Evolutionary conservation across 306 rosid species (phyloP).

Genomic region (Cicer judaicum): DNA sequence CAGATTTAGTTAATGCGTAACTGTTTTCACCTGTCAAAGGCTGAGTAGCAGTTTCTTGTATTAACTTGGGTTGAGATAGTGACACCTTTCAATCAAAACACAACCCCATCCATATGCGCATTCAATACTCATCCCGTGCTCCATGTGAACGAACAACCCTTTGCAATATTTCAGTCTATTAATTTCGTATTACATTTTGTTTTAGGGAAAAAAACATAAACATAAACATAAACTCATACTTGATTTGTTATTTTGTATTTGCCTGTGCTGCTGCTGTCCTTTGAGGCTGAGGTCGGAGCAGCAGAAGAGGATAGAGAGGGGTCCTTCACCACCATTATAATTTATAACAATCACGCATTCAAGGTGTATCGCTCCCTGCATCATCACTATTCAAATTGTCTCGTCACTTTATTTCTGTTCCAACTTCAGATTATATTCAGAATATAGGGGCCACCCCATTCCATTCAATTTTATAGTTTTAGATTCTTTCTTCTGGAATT

Average conservation of each 20-base stretch:
- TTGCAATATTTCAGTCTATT: constrained; percentile 7
- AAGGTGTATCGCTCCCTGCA: constrained; percentile 48
- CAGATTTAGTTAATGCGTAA: constrained; percentile 27
- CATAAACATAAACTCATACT: constrained; percentile 8
- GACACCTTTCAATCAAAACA: constrained; percentile 43
- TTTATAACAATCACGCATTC: constrained; percentile 60
- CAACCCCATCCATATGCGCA: constrained; percentile 44
- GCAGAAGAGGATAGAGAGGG: not conserved
- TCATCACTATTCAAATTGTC: constrained; percentile 43
- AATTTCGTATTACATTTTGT: constrained; percentile 29
- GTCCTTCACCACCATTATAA: constrained; percentile 39
- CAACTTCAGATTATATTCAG: constrained; percentile 39
- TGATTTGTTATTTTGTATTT: not conserved
- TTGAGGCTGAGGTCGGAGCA: not conserved
- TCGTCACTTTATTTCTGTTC: constrained; percentile 42
- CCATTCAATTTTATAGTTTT: constrained; percentile 4
- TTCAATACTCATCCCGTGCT: constrained; percentile 45
- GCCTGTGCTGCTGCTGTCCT: not conserved
- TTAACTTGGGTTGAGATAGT: constrained; percentile 44
- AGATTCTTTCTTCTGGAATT: constrained; percentile 19
- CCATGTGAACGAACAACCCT: constrained; percentile 17
- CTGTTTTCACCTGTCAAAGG: constrained; percentile 26
- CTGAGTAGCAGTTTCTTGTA: constrained; percentile 43
- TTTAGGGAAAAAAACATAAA: not conserved
- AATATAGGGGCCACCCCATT: constrained; percentile 39